Conservation (phyloP, 768 basidiomycete genomes). For the Rhizopogon roseolus region DNA sequence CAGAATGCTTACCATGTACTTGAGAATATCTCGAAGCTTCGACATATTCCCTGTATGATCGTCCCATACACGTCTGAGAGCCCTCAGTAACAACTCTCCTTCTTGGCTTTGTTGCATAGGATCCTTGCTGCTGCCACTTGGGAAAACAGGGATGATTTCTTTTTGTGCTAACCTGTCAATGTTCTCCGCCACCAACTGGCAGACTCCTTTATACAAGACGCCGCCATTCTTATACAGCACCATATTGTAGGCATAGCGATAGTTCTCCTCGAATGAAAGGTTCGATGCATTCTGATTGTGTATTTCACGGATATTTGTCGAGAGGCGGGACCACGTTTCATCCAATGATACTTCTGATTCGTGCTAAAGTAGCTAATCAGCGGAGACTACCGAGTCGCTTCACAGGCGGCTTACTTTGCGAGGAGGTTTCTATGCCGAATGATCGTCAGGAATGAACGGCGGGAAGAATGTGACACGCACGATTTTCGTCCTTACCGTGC, state of each 20-base stretch:
- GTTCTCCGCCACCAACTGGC: slow-evolving; percentile 73
- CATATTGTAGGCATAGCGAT: slow-evolving; percentile 92
- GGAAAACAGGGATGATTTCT: slow-evolving; percentile 79
- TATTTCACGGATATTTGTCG: slow-evolving; percentile 88
- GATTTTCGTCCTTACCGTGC: slow-evolving; percentile 34
- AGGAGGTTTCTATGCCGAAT: slow-evolving; percentile 35
- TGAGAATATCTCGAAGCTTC: slow-evolving; percentile 84
- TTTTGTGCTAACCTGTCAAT: slow-evolving; percentile 73
- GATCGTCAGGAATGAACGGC: slow-evolving; percentile 15
- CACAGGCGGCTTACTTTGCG: slow-evolving; percentile 34
- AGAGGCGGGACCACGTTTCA: slow-evolving; percentile 77
- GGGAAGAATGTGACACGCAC: slow-evolving; percentile 29
- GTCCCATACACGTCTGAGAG: slow-evolving; percentile 83
- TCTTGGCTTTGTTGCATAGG: slow-evolving; percentile 75
- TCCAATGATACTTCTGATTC: slow-evolving; percentile 73
- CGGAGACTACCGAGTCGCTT: not conserved
- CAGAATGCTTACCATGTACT: slow-evolving; percentile 78
- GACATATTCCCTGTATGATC: slow-evolving; percentile 88
- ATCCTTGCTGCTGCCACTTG: slow-evolving; percentile 62
- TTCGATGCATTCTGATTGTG: slow-evolving; percentile 89
- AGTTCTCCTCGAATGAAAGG: slow-evolving; percentile 90
- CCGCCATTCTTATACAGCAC: slow-evolving; percentile 84
- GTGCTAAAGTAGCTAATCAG: slow-evolving; percentile 40
- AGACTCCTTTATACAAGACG: slow-evolving; percentile 83
- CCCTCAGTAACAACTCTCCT: slow-evolving; percentile 81